These are phyloP conservation scores for Vitis labrusca DNA, from an alignment of 164 flowering plant species.

Conservation along the genomic window DNA sequence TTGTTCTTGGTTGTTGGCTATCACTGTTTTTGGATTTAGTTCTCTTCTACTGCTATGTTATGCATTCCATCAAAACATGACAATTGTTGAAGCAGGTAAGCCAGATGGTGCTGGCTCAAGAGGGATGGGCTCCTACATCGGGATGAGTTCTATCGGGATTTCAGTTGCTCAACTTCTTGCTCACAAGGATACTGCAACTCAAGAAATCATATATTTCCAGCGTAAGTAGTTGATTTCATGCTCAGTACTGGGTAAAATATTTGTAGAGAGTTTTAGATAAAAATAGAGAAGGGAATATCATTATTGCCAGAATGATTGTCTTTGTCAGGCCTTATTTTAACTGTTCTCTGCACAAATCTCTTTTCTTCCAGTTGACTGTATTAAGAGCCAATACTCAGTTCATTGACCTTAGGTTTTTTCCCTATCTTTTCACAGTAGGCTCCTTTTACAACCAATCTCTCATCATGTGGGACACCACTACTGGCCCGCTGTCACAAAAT, in stretches of 20 bases:
- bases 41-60: neutral
- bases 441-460: no score
- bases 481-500: no score
- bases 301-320: neutral
- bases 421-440: no score
- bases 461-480: no score
- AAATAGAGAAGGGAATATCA: neutral
- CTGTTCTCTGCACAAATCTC: no score
- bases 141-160: conserved; percentile 73
- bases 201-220: conserved; percentile 50
- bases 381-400: no score
- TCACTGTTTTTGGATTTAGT: no score
- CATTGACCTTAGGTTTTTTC: no score
- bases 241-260: neutral
- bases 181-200: conserved; percentile 36
- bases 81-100: conserved; percentile 34
- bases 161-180: conserved; percentile 51
- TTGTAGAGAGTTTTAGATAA: neutral
- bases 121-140: conserved; percentile 35
- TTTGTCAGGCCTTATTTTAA: neutral
- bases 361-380: no score
- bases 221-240: conserved; percentile 33
- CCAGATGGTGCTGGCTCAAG: conserved; percentile 40
- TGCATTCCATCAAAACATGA: neutral
- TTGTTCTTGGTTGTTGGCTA: neutral